A percentile compares a stretch with the other conserved stretches of the same genome.
These are phyloP conservation scores for Diaporthe amygdali DNA, from an alignment of 2,329 filamentous ascomycete species.

Conservation along the genomic window DNA sequence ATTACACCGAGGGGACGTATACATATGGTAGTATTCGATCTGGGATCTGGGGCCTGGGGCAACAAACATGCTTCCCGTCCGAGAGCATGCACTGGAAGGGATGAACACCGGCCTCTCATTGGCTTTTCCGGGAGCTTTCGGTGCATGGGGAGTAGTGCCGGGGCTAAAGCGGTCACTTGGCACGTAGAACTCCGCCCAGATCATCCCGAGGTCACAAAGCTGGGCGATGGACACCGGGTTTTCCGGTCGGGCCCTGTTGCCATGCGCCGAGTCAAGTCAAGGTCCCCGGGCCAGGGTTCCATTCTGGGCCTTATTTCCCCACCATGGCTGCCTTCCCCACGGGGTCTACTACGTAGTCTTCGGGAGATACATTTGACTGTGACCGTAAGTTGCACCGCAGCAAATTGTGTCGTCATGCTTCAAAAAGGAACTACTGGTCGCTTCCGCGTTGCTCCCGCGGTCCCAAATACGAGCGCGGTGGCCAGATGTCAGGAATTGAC, in stretches of 20 bases:
- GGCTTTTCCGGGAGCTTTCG: not conserved
- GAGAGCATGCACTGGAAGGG: not conserved
- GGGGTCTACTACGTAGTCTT: not conserved
- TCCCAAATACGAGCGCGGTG: not conserved
- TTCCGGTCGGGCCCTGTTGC: not conserved
- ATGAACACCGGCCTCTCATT: not conserved
- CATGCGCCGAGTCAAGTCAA: not conserved
- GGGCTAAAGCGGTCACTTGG: constrained; percentile 5
- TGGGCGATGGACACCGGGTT: not conserved
- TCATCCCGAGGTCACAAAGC: not conserved
- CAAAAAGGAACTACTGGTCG: not conserved
- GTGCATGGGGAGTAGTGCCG: not conserved
- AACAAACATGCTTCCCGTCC: not conserved
- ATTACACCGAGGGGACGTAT: not conserved
- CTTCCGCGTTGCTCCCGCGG: not conserved
- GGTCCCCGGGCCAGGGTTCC: not conserved
- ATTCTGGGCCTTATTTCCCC: not conserved
- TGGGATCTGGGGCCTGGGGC: constrained; percentile 1
- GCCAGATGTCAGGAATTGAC: too few relatives aligned
- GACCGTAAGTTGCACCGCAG: not conserved
- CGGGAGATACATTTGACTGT: not conserved
- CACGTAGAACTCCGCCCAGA: not conserved
- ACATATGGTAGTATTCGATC: not conserved
- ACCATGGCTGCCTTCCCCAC: not conserved
- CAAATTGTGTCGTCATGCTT: not conserved